These are phyloP conservation scores for Arthroderma sp. DNA, from an alignment of 2,329 filamentous ascomycete species.

Conservation along the genomic window DNA sequence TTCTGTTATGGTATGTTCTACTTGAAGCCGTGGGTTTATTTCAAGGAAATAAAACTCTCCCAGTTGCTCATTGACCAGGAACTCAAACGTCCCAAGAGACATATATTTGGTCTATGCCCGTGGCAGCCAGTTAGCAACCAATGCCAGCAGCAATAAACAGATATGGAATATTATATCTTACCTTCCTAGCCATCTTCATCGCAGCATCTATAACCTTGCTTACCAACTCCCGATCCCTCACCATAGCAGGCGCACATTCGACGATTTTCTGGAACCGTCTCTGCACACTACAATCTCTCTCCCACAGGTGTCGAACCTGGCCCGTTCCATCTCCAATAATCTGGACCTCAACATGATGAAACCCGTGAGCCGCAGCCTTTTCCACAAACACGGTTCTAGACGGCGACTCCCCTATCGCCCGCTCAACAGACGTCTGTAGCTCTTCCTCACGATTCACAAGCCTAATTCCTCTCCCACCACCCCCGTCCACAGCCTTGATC, in stretches of 20 bases:
- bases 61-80: constrained; percentile 40
- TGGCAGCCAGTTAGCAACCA: constrained; percentile 5
- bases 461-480: constrained; percentile 48
- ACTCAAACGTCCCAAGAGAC: constrained; percentile 53
- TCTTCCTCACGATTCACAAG: constrained; percentile 34
- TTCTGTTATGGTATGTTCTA: constrained; percentile 51
- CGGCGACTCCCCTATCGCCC: constrained; percentile 46
- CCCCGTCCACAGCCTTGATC: constrained; percentile 53
- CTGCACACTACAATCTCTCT: constrained; percentile 49
- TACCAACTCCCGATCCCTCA: constrained; percentile 34
- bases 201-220: constrained; percentile 41
- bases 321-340: constrained; percentile 44
- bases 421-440: constrained; percentile 34
- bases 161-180: constrained; percentile 14
- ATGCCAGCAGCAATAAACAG: background rate
- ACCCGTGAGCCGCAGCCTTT: constrained; percentile 49
- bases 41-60: constrained; percentile 46
- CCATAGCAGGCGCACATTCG: constrained; percentile 44
- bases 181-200: constrained; percentile 37
- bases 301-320: constrained; percentile 43
- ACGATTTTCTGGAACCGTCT: constrained; percentile 49
- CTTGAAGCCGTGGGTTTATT: constrained; percentile 47
- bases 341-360: constrained; percentile 49
- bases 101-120: constrained; percentile 37
- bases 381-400: constrained; percentile 46